A percentile compares a stretch with the other conserved stretches of the same genome.
These are phyloP conservation scores for Boletus reticuloceps DNA, from an alignment of 768 basidiomycete species.

Conservation along the genomic window DNA sequence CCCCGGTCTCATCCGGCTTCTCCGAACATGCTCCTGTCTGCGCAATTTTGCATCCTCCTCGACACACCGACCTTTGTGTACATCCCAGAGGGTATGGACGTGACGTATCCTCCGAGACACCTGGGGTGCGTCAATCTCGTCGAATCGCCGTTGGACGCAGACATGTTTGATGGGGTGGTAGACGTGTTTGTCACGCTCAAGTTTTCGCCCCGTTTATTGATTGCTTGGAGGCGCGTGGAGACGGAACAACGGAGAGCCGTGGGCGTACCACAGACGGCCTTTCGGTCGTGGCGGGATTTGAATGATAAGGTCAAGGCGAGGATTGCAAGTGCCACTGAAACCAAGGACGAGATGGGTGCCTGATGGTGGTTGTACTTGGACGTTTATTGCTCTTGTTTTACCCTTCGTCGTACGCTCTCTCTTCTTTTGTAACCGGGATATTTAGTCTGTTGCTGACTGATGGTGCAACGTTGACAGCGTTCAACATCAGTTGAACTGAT, in stretches of 20 bases:
- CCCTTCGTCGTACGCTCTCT: too few species aligned
- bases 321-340: not conserved
- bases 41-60: not conserved
- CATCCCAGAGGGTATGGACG: constrained; percentile 3
- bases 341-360: not conserved
- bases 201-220: not conserved
- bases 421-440: too few species aligned
- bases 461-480: too few species aligned
- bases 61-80: not conserved
- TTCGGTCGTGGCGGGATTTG: constrained; percentile 1
- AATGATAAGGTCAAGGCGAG: not conserved
- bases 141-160: constrained; percentile 1
- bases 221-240: not conserved
- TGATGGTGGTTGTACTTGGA: too few species aligned
- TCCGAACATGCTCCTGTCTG: not conserved
- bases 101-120: not conserved
- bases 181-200: not conserved
- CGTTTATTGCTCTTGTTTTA: too few species aligned
- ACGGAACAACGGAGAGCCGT: not conserved
- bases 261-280: not conserved
- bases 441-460: too few species aligned
- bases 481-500: too few species aligned
- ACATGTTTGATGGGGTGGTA: not conserved
- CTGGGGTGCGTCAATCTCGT: not conserved
- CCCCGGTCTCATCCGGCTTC: constrained; percentile 2